Conservation (phyloP, 495 filamentous ascomycete genomes). For the Barbatosphaeria neglecta region DNA sequence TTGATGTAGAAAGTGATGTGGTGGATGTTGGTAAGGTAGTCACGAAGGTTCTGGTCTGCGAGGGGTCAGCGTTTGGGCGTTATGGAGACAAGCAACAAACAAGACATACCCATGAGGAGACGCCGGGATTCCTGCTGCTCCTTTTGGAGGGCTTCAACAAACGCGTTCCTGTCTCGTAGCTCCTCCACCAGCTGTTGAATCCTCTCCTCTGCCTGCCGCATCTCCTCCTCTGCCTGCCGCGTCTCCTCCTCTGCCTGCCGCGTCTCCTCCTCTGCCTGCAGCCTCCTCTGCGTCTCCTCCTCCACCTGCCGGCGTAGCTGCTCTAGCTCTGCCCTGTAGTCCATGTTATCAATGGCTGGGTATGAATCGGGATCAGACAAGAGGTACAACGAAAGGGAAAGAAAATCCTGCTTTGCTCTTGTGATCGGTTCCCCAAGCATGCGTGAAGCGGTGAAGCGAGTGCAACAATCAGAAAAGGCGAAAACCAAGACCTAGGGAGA, state of each 20-base stretch:
- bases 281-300: not conserved
- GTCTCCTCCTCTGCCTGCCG: too few species aligned
- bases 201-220: not conserved
- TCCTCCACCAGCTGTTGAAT: not conserved
- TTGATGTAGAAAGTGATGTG: not conserved
- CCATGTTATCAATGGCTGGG: not conserved
- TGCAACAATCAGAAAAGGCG: too few species aligned
- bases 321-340: too few species aligned
- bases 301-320: not conserved
- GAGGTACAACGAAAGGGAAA: too few species aligned
- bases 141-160: too few species aligned
- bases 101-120: not conserved
- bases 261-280: not conserved
- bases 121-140: not conserved
- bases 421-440: too few species aligned
- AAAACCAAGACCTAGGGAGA: too few species aligned
- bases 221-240: not conserved
- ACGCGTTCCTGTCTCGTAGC: not conserved
- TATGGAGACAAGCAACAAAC: not conserved
- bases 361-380: too few species aligned
- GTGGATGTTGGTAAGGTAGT: not conserved
- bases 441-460: too few species aligned
- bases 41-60: not conserved
- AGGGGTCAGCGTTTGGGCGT: not conserved
- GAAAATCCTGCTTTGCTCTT: too few species aligned